phyloP scores from a whole-genome alignment of 106 monocot genomes.

The Phalaenopsis aphrodite region DNA sequence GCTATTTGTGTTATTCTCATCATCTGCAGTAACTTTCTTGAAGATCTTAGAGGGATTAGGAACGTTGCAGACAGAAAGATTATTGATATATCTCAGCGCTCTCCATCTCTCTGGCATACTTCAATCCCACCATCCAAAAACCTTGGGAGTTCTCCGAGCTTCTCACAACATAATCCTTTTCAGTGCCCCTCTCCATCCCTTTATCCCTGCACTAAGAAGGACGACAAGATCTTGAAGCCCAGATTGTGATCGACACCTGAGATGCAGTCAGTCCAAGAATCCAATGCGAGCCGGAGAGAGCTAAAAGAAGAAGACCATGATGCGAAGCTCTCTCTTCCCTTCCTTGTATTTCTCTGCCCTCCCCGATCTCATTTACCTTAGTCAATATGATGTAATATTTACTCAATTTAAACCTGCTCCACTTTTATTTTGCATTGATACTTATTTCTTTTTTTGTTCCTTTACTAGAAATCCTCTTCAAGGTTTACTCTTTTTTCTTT shows the following conservation, averaged over 20 bases:
- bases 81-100: constrained; percentile 69
- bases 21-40: constrained; percentile 35
- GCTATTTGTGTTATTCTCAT: constrained; percentile 14
- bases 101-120: constrained; percentile 17
- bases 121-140: neutral
- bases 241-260: neutral
- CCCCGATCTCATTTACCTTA: too few species aligned
- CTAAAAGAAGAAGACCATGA: constrained; percentile 2
- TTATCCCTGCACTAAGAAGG: neutral
- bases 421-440: too few species aligned
- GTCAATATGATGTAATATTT: too few species aligned
- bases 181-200: too few species aligned
- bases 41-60: constrained; percentile 32
- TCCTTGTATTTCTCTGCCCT: neutral
- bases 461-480: too few species aligned
- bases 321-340: neutral
- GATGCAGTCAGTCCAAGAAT: neutral
- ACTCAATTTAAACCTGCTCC: too few species aligned
- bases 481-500: too few species aligned
- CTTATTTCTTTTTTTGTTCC: too few species aligned
- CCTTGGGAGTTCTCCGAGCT: constrained; percentile 6
- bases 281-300: neutral
- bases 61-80: constrained; percentile 26
- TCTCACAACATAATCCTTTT: neutral
- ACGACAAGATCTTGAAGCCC: neutral